Conservation (phyloP, 495 filamentous ascomycete species). For the Aspergillus funiculosus region DNA sequence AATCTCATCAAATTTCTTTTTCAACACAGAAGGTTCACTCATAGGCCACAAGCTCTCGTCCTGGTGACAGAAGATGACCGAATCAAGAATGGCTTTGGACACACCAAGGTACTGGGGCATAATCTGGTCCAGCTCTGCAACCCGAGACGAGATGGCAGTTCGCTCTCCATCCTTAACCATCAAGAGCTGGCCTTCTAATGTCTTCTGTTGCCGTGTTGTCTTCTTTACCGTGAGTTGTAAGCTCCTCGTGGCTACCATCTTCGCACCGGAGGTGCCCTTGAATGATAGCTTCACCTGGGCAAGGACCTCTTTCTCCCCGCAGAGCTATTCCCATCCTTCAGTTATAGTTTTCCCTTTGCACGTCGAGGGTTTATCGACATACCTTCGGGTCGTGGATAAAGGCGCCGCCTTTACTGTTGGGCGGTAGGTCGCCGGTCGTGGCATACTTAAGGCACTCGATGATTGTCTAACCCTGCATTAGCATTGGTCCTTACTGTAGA, state of each 20-base stretch:
- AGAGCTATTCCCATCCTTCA: constrained; percentile 48
- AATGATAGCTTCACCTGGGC: constrained; percentile 91
- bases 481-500: neutral
- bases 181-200: constrained; percentile 70
- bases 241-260: constrained; percentile 74
- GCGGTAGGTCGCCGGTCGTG: constrained; percentile 87
- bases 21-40: constrained; percentile 78
- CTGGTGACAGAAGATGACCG: constrained; percentile 97
- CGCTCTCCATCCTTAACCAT: constrained; percentile 78
- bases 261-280: constrained; percentile 63
- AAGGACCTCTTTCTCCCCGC: constrained; percentile 81
- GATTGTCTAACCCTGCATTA: constrained; percentile 57
- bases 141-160: constrained; percentile 66
- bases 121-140: constrained; percentile 72
- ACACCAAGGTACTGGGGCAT: constrained; percentile 88
- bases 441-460: constrained; percentile 99
- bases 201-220: constrained; percentile 62
- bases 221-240: constrained; percentile 85
- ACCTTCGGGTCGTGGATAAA: constrained; percentile 96
- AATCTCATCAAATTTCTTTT: constrained; percentile 94
- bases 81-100: constrained; percentile 81
- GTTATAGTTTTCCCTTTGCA: neutral
- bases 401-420: constrained; percentile 88
- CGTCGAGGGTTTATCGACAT: constrained; percentile 6
- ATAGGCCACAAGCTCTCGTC: constrained; percentile 98